Evolutionary conservation across 495 filamentous ascomycete species (phyloP).

Genomic region (Viridothelium virens): DNA sequence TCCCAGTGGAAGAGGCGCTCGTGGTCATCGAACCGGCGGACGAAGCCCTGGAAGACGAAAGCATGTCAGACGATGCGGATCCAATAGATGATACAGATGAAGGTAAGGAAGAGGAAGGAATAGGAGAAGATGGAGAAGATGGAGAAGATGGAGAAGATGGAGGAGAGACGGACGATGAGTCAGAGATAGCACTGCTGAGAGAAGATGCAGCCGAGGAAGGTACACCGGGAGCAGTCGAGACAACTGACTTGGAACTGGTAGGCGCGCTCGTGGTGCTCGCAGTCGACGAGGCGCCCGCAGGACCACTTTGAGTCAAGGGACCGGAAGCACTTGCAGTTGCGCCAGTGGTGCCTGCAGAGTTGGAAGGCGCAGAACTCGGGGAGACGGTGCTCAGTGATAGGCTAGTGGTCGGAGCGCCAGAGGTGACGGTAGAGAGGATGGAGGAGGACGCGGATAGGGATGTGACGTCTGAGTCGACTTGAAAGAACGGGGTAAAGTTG

Average conservation of each 20-base stretch:
- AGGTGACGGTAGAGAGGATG: constrained; percentile 31
- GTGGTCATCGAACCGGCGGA: neutral
- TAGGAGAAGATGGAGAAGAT: constrained; percentile 1
- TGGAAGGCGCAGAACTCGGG: neutral
- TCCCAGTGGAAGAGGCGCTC: neutral
- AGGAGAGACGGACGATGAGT: constrained; percentile 11
- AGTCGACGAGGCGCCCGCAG: neutral
- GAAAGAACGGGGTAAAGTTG: constrained; percentile 56
- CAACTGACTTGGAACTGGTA: neutral
- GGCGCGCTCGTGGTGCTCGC: constrained; percentile 7
- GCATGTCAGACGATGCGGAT: constrained; percentile 3
- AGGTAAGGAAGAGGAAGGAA: neutral
- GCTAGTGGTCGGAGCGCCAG: constrained; percentile 29
- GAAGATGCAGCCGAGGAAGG: neutral
- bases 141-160: constrained; percentile 4
- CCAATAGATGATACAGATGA: constrained; percentile 1
- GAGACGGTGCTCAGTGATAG: constrained; percentile 12
- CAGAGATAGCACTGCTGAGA: constrained; percentile 9
- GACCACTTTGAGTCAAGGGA: neutral
- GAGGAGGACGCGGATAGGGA: constrained; percentile 35
- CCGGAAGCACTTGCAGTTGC: neutral
- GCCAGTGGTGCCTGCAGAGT: constrained; percentile 5
- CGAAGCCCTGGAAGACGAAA: neutral
- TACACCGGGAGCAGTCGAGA: neutral
- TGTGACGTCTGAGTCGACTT: constrained; percentile 44